Conservation (phyloP, 108 stramenopile genomes). For the Asterionellopsis glacialis region DNA sequence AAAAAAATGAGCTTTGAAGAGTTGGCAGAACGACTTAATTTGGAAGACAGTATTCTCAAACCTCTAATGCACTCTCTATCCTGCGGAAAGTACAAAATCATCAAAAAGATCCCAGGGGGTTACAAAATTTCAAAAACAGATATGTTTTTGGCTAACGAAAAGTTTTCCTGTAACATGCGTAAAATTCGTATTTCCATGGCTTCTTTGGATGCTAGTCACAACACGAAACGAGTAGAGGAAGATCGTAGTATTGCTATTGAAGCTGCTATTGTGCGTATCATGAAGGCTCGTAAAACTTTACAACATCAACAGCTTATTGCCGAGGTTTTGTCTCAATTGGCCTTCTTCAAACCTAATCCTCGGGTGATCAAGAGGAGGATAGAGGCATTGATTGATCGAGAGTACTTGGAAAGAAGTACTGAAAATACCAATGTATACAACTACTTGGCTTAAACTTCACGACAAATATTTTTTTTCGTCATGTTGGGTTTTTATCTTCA, state of each 20-base stretch:
- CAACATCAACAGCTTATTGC: slow-evolving; percentile 95
- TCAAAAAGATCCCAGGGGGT: slow-evolving; percentile 78
- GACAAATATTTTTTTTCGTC: too few relatives aligned
- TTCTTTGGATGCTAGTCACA: slow-evolving; percentile 92
- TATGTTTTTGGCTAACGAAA: slow-evolving; percentile 83
- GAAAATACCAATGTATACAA: slow-evolving; percentile 87
- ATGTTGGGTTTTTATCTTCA: too few relatives aligned
- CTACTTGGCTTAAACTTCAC: too few relatives aligned
- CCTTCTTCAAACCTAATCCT: slow-evolving; percentile 97
- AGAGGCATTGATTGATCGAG: slow-evolving; percentile 92
- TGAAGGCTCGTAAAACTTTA: slow-evolving; percentile 99
- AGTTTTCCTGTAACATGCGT: slow-evolving; percentile 89
- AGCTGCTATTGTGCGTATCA: slow-evolving; percentile 99
- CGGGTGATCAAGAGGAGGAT: slow-evolving; percentile 92
- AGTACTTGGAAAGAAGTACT: slow-evolving; percentile 90
- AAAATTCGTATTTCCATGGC: slow-evolving; percentile 99
- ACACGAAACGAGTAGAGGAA: slow-evolving; percentile 96
- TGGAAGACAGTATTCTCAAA: slow-evolving; percentile 89
- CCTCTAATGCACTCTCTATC: slow-evolving; percentile 95
- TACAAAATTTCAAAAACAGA: slow-evolving; percentile 89
- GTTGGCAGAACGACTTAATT: slow-evolving; percentile 65
- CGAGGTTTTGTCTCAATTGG: slow-evolving; percentile 94
- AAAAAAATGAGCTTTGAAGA: slow-evolving; percentile 61
- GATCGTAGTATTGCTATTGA: slow-evolving; percentile 97
- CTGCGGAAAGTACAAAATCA: slow-evolving; percentile 97